These are phyloP conservation scores for Mycena crocata DNA, from an alignment of 768 basidiomycete genomes.

Conservation along the genomic window DNA sequence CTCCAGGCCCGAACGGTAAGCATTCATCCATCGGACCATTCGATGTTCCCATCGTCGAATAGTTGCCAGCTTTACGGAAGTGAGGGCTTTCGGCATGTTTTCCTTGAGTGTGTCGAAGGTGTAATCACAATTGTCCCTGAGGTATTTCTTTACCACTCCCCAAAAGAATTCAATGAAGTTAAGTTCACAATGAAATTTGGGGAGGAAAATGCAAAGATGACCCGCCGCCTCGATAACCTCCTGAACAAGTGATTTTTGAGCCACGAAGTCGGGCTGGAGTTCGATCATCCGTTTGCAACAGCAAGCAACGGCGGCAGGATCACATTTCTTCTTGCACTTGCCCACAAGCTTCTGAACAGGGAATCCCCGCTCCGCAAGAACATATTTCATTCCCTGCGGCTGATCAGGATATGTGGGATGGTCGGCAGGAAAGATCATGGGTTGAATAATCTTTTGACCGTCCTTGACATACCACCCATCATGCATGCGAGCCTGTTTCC, in stretches of 20 bases:
- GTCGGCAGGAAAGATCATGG: background rate
- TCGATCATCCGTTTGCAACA: constrained; percentile 34
- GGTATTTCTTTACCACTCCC: constrained; percentile 32
- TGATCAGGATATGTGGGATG: background rate
- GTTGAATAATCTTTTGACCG: background rate
- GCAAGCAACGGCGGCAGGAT: background rate
- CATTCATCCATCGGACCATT: constrained; percentile 27
- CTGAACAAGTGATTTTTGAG: constrained; percentile 40
- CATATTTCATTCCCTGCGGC: background rate
- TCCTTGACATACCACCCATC: constrained; percentile 33
- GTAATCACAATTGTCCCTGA: constrained; percentile 5
- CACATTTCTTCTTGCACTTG: background rate
- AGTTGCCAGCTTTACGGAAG: constrained; percentile 24
- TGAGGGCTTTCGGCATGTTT: constrained; percentile 38
- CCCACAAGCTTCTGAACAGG: background rate
- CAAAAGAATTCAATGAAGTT: constrained; percentile 11
- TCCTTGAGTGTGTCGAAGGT: constrained; percentile 14
- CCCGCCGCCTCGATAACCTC: constrained; percentile 39
- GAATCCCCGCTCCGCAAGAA: background rate
- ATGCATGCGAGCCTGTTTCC: constrained; percentile 37
- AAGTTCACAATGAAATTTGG: too few species aligned
- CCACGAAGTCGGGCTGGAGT: constrained; percentile 39
- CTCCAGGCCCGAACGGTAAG: constrained; percentile 30
- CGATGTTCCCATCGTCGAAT: constrained; percentile 26
- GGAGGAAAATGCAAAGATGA: constrained; percentile 36